Percentiles rank a stretch among this genome's conserved stretches.
phyloP scores from a whole-genome alignment of 306 rosid species.

The Vicia villosa region DNA sequence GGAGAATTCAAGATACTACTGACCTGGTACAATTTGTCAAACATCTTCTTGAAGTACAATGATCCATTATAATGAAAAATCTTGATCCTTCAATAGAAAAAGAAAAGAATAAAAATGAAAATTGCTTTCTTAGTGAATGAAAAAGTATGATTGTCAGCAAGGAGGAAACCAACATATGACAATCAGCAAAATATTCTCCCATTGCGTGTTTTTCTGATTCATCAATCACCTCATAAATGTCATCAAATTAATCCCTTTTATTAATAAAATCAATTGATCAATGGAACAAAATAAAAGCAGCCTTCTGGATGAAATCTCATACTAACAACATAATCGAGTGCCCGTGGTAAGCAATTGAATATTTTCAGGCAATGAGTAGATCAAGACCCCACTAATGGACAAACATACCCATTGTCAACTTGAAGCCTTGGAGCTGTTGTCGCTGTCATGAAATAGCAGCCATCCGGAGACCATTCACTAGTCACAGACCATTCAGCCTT shows the following conservation, averaged over 20 bases:
- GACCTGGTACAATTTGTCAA: conserved; percentile 92
- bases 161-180: conserved; percentile 28
- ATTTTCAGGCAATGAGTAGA: conserved; percentile 19
- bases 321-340: conserved; percentile 17
- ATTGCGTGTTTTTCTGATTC: conserved; percentile 4
- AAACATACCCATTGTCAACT: conserved; percentile 89
- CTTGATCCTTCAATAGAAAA: conserved; percentile 61
- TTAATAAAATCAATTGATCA: conserved; percentile 24
- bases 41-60: conserved; percentile 83
- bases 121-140: conserved; percentile 5
- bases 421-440: conserved; percentile 98
- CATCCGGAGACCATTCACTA: conserved; percentile 97
- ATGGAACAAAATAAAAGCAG: conserved; percentile 24
- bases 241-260: conserved; percentile 8
- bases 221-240: conserved; percentile 15
- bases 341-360: conserved; percentile 4
- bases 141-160: conserved; percentile 1
- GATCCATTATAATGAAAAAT: conserved; percentile 83
- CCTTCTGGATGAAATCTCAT: conserved; percentile 25
- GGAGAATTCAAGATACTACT: conserved; percentile 39
- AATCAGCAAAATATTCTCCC: conserved; percentile 28
- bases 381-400: conserved; percentile 15
- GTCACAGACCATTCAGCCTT: conserved; percentile 92
- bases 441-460: conserved; percentile 94
- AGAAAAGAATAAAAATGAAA: neutral